Conservation (phyloP, 768 basidiomycete species). For the Mycena rebaudengoi region DNA sequence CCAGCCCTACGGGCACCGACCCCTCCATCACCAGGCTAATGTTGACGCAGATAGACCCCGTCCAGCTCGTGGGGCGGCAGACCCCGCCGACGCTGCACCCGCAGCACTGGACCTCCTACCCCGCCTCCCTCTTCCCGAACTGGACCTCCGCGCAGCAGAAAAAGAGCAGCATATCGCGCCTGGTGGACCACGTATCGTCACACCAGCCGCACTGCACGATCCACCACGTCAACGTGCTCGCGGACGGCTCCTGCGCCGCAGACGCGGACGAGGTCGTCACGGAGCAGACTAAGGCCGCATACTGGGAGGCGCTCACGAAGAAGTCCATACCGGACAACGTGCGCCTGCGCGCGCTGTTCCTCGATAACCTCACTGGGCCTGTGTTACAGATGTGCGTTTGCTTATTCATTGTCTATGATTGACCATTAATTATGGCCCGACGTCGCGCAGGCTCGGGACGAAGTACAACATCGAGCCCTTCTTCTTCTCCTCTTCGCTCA, state of each 20-base stretch:
- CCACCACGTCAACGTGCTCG: constrained; percentile 50
- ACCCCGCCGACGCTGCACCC: too few species aligned
- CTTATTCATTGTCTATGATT: not conserved
- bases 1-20: too few species aligned
- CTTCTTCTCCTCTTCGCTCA: constrained; percentile 68
- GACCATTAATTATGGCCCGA: not conserved
- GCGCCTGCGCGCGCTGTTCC: constrained; percentile 59
- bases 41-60: constrained; percentile 30
- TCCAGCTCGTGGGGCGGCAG: too few species aligned
- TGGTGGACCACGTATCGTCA: constrained; percentile 30
- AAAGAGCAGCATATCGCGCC: constrained; percentile 45
- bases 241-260: constrained; percentile 43
- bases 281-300: constrained; percentile 28
- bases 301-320: constrained; percentile 45
- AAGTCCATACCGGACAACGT: constrained; percentile 41
- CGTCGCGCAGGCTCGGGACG: constrained; percentile 48
- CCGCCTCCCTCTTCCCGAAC: constrained; percentile 62
- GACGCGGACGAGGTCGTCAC: constrained; percentile 30
- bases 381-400: constrained; percentile 53
- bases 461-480: constrained; percentile 70
- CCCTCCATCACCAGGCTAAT: too few species aligned
- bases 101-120: too few species aligned
- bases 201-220: constrained; percentile 41
- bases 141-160: constrained; percentile 59
- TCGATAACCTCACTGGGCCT: constrained; percentile 57